Evolutionary conservation across 2,329 filamentous ascomycete species (phyloP).

Genomic region (Thielaviopsis punctulata): DNA sequence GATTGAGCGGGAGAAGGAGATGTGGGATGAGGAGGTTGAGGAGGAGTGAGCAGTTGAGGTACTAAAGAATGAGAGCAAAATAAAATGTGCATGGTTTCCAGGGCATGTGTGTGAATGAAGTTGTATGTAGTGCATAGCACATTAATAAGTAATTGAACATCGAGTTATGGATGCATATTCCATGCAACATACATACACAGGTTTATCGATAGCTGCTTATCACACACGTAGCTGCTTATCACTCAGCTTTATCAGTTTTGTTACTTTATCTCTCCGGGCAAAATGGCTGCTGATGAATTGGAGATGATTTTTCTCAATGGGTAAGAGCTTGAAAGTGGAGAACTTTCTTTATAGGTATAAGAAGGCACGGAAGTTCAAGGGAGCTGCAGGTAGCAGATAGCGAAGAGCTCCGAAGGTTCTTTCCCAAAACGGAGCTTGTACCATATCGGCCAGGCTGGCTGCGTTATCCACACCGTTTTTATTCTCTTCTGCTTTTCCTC

Average conservation of each 20-base stretch:
- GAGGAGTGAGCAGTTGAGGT: conserved; percentile 25
- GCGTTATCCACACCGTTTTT: background rate
- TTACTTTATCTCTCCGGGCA: background rate
- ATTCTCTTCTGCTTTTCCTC: background rate
- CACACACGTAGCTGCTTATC: no score
- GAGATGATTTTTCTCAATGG: background rate
- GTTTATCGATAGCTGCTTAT: background rate
- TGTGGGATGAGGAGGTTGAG: conserved; percentile 67
- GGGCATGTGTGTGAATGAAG: background rate
- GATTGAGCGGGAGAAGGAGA: conserved; percentile 59
- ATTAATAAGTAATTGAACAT: no score
- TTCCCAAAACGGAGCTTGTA: background rate
- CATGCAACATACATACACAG: background rate
- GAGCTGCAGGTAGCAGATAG: background rate
- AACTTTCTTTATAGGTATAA: no score
- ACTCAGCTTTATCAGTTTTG: background rate
- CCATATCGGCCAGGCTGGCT: no score
- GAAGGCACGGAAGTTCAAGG: no score
- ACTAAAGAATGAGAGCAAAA: background rate
- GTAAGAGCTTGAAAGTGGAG: background rate
- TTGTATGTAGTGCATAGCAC: no score
- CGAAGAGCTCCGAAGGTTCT: background rate
- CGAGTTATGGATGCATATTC: no score
- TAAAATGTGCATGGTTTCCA: background rate
- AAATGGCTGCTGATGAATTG: background rate